Conservation (phyloP, 163 green algal genomes). For the Coccomyxa subellipsoidea region DNA sequence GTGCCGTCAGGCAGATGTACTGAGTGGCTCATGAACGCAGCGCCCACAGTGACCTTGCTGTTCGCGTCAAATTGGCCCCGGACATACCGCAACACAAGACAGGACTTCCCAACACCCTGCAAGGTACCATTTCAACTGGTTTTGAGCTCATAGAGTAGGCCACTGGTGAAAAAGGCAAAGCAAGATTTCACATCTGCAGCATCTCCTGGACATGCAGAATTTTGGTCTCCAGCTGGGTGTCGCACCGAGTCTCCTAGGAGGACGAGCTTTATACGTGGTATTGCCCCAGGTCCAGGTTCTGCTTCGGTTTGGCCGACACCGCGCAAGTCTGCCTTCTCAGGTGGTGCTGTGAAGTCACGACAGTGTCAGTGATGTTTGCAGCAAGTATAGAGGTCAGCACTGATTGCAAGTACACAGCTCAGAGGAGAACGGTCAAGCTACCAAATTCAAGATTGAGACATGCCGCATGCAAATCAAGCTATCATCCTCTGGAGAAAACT, state of each 20-base stretch:
- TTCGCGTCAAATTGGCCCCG: constrained; percentile 55
- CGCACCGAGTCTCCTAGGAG: constrained; percentile 69
- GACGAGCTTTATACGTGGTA: constrained; percentile 64
- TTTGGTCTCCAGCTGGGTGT: no score
- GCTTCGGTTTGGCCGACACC: neutral
- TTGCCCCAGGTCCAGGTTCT: neutral
- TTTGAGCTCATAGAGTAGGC: no score
- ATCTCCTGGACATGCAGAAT: no score
- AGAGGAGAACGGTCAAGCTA: no score
- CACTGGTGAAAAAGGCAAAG: no score
- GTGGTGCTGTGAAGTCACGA: neutral
- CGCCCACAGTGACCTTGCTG: constrained; percentile 70
- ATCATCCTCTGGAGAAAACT: no score
- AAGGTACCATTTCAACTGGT: neutral
- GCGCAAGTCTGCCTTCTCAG: constrained; percentile 3
- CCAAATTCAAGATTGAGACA: no score
- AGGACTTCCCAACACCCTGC: constrained; percentile 77
- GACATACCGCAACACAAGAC: constrained; percentile 71
- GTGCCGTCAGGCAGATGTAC: constrained; percentile 53
- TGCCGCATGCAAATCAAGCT: no score
- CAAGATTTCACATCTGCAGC: no score
- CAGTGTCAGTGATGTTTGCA: no score
- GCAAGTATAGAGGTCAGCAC: neutral
- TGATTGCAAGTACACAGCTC: no score
- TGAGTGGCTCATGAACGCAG: constrained; percentile 67